A percentile compares a stretch with the other conserved stretches of the same genome.
phyloP scores from a whole-genome alignment of 225 moss, liverwort and hornwort genomes.

The Lunularia cruciata region DNA sequence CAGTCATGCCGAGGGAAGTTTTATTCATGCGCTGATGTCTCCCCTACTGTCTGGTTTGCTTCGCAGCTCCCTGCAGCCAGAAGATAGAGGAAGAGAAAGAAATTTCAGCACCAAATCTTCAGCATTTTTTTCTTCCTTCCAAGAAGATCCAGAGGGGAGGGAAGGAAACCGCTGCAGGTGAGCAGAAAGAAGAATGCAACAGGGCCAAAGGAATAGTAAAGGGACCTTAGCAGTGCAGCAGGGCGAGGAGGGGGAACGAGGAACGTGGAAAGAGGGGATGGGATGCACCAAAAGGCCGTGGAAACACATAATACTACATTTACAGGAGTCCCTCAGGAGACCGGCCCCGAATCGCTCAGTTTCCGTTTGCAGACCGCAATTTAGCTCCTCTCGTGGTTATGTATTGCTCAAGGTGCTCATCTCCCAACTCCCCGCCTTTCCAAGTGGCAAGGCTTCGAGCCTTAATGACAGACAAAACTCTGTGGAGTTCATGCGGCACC shows the following conservation, averaged over 20 bases:
- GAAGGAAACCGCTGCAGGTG: not conserved
- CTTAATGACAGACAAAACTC: not conserved
- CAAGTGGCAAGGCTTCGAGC: slow-evolving; percentile 6
- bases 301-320: no score
- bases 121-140: not conserved
- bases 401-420: not conserved
- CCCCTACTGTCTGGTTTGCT: not conserved
- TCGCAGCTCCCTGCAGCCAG: not conserved
- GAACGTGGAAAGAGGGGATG: not conserved
- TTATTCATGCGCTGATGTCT: slow-evolving; percentile 4
- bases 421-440: slow-evolving; percentile 9
- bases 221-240: not conserved
- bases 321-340: not conserved
- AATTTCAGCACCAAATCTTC: not conserved
- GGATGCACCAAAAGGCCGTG: not conserved
- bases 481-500: not conserved
- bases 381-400: not conserved
- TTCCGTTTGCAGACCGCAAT: not conserved
- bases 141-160: not conserved
- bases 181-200: not conserved
- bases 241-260: not conserved
- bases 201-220: no score
- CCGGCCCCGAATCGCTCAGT: not conserved
- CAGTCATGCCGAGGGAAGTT: slow-evolving; percentile 7
- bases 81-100: not conserved